Base-by-base conservation (phyloP, 2,329 filamentous ascomycete species). In the Fusarium sp. region DNA sequence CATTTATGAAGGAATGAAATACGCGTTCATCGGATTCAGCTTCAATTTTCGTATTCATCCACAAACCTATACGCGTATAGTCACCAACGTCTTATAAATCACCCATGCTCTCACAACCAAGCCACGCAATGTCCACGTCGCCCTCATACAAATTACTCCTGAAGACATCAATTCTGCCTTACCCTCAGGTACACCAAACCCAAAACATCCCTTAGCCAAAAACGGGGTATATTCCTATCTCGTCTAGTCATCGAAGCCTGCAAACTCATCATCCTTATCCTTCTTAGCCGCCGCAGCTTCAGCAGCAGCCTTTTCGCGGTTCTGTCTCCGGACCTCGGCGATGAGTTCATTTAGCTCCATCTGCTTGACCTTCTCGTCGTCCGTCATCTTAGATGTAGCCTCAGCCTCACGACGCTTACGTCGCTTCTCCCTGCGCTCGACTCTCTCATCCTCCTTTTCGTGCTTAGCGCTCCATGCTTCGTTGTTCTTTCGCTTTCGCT, bases 401-500 rank as follows among this genome's bases (percentile, higher is more conserved):
- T 91, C 89, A 14, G 89, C 88, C 70, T 94, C 91, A 66, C 88
- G 86, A 79, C 87, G 89, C 75, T 88, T 86, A 68, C 86, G 86
- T 77, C 89, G 89, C 84, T 90, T 91, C 73, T 93, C 91, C 60
- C 90, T 85, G 65, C 90, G 86, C 74, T 86, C 86, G 53, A 86
- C 84, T 56, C 91, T 89, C 65, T 88, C 83, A 29, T 91, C 91
- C 76, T 91, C 91, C 75, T 86, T 85, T 70, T 92, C 92, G 27
- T 87, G 84, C 79, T 93, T 93, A 63, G 86, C 87, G 80, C 92
- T 95, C 92, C 93, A 95, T 2, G 93, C 89, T 77, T 90, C 86
- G 76, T 92, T 87, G 80, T 89, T 84, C 80, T 89, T 87, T 75
- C 88, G 82, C 86, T 91, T 90, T 79, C 87, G 84, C 79, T 85